Evolutionary conservation across 495 filamentous ascomycete species (phyloP).

Genomic region (Talaromyces liani): DNA sequence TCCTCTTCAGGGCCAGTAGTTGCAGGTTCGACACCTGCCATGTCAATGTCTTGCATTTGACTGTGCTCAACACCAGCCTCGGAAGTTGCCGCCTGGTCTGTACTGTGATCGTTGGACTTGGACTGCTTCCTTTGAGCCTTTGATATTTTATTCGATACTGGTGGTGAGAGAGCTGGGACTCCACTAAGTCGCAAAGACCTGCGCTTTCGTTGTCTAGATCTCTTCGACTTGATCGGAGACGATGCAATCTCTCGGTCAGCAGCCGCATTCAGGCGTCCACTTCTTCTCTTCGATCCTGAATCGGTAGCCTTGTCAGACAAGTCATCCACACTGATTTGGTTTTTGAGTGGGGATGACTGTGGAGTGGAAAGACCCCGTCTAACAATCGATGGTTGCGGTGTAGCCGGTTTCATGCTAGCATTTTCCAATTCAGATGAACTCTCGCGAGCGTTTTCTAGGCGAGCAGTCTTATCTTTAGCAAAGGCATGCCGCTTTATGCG

Average conservation of each 20-base stretch:
- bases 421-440: neutral
- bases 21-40: neutral
- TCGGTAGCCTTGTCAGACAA: neutral
- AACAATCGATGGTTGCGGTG: neutral
- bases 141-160: neutral
- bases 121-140: conserved; percentile 13
- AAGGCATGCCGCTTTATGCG: conserved; percentile 8
- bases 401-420: neutral
- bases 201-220: neutral
- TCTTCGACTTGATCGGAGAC: neutral
- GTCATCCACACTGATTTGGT: neutral
- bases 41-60: conserved; percentile 8
- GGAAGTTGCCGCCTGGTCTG: neutral
- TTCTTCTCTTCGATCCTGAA: neutral
- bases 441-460: neutral
- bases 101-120: neutral
- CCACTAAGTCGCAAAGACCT: conserved; percentile 3
- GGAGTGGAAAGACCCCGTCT: neutral
- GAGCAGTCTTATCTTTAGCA: neutral
- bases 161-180: neutral
- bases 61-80: conserved; percentile 10
- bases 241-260: neutral
- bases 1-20: neutral
- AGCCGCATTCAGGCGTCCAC: neutral
- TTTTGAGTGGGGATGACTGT: conserved; percentile 2